A percentile compares a stretch with the other conserved stretches of the same genome.
These are phyloP conservation scores for Camellia oleifera DNA, from an alignment of 179 eudicot genomes.

Conservation along the genomic window DNA sequence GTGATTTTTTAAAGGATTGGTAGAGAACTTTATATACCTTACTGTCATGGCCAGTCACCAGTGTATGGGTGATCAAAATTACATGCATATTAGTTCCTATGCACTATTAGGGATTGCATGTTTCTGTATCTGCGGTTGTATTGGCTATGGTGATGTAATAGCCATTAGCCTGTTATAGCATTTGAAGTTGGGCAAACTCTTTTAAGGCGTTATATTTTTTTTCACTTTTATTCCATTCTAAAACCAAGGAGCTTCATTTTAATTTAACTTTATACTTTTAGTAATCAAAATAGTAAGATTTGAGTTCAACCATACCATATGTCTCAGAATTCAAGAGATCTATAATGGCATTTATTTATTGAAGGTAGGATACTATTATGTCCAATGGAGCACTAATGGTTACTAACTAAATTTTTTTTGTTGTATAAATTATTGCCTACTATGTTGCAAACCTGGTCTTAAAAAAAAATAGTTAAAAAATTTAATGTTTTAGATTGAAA, in stretches of 20 bases:
- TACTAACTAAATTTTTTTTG: too few species aligned
- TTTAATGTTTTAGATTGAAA: too few species aligned
- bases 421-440: too few species aligned
- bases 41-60: background rate
- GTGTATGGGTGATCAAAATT: background rate
- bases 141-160: background rate
- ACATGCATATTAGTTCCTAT: background rate
- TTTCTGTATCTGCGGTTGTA: background rate
- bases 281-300: background rate
- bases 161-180: background rate
- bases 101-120: background rate
- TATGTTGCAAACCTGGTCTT: too few species aligned
- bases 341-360: background rate
- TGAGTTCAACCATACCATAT: too few species aligned
- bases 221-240: background rate
- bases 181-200: background rate
- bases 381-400: too few species aligned
- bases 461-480: too few species aligned
- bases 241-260: background rate
- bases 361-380: background rate
- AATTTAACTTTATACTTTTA: background rate
- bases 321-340: too few species aligned
- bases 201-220: background rate
- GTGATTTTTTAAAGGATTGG: background rate
- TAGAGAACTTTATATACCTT: background rate